These are phyloP conservation scores for Punica granatum DNA, from an alignment of 345 rosid genomes.

Conservation along the genomic window DNA sequence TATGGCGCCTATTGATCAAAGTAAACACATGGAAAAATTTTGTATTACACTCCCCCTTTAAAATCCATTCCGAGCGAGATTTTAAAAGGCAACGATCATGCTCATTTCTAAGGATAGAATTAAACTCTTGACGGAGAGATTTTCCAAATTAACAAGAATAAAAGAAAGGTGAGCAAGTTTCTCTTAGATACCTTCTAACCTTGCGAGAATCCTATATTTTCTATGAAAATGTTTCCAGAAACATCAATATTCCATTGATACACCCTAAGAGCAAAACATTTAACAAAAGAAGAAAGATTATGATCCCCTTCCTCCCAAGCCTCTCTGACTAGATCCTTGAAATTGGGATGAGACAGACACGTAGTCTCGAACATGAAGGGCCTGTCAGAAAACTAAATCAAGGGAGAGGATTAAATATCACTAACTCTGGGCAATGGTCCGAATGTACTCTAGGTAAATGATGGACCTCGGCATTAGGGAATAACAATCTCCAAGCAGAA, in stretches of 20 bases:
- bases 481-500: neutral
- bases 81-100: neutral
- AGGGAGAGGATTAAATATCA: neutral
- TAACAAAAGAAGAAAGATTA: too few relatives aligned
- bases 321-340: too few relatives aligned
- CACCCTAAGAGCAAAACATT: too few relatives aligned
- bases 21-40: neutral
- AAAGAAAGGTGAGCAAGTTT: neutral
- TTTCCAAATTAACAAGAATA: too few relatives aligned
- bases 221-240: too few relatives aligned
- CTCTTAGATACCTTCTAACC: neutral
- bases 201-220: too few relatives aligned
- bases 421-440: neutral
- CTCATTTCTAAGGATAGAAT: neutral
- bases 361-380: neutral
- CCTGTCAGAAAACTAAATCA: neutral
- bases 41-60: neutral
- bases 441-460: neutral
- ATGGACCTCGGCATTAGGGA: neutral
- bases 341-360: neutral
- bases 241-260: too few relatives aligned
- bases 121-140: neutral
- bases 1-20: neutral
- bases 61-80: neutral
- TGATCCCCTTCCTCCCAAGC: too few relatives aligned